Percentiles rank a stretch among this genome's conserved stretches.
Evolutionary conservation across 1,139 yeast genomes (phyloP).

Genomic region (Yamadazyma atlantica): DNA sequence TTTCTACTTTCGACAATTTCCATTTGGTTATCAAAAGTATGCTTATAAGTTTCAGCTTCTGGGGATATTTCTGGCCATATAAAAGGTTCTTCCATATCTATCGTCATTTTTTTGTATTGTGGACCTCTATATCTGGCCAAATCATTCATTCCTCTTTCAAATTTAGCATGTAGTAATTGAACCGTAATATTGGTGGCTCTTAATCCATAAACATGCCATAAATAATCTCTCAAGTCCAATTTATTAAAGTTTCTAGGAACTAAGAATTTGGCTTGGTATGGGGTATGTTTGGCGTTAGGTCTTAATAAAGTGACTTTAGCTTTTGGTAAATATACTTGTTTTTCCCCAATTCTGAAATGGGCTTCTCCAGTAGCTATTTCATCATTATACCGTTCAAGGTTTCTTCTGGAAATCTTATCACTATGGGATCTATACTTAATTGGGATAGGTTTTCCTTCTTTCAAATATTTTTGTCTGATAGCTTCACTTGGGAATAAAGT

Average conservation of each 20-base stretch:
- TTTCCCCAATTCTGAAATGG: conserved; percentile 79
- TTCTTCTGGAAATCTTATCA: conserved; percentile 39
- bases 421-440: conserved; percentile 36
- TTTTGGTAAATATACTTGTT: conserved; percentile 74
- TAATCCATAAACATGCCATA: conserved; percentile 83
- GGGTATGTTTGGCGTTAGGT: conserved; percentile 92
- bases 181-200: conserved; percentile 86
- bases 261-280: conserved; percentile 90
- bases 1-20: conserved; percentile 28
- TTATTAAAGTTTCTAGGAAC: conserved; percentile 92
- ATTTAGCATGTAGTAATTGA: conserved; percentile 75
- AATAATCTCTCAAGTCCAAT: conserved; percentile 85
- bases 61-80: conserved; percentile 79
- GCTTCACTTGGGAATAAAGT: conserved; percentile 43
- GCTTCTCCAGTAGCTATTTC: conserved; percentile 66
- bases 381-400: conserved; percentile 46
- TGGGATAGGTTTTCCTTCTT: conserved; percentile 45
- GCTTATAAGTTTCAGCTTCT: conserved; percentile 23
- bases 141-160: conserved; percentile 57
- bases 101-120: conserved; percentile 90
- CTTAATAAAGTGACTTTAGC: conserved; percentile 77
- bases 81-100: conserved; percentile 90
- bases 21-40: conserved; percentile 26
- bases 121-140: conserved; percentile 75
- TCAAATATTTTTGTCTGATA: conserved; percentile 33